A percentile compares a stretch with the other conserved stretches of the same genome.
phyloP scores from a whole-genome alignment of 2,329 filamentous ascomycete species.

The Phialophora chinensis region DNA sequence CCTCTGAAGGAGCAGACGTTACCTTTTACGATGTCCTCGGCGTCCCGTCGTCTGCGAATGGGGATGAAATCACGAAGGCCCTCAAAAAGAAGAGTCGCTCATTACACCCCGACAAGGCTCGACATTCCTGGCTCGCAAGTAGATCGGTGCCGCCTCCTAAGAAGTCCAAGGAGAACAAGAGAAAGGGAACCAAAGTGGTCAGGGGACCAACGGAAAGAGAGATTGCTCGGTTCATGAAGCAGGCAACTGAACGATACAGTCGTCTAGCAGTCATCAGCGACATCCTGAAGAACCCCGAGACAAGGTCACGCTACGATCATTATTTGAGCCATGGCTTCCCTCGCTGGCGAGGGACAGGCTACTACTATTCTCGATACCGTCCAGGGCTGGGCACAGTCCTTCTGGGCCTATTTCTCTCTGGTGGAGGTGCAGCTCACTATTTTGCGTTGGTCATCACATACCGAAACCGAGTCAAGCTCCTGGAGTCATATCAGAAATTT shows the following conservation, averaged over 20 bases:
- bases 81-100: constrained; percentile 85
- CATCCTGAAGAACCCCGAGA: constrained; percentile 78
- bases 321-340: constrained; percentile 94
- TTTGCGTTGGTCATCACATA: constrained; percentile 81
- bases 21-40: constrained; percentile 96
- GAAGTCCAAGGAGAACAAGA: constrained; percentile 57
- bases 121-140: constrained; percentile 77
- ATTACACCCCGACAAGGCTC: constrained; percentile 95
- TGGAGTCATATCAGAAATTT: constrained; percentile 88
- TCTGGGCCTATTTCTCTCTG: constrained; percentile 77
- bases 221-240: constrained; percentile 78
- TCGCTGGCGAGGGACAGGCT: constrained; percentile 94
- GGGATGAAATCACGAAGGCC: constrained; percentile 90
- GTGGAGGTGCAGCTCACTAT: constrained; percentile 88
- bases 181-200: constrained; percentile 68
- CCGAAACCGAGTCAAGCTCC: constrained; percentile 88
- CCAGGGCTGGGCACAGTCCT: constrained; percentile 88
- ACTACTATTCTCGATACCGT: constrained; percentile 91
- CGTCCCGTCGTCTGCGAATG: constrained; percentile 72
- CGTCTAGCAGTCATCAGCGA: constrained; percentile 83
- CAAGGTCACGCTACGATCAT: constrained; percentile 85
- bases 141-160: constrained; percentile 64
- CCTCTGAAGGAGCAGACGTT: constrained; percentile 74
- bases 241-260: constrained; percentile 81
- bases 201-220: constrained; percentile 76